These are phyloP conservation scores for Nicotiana benthamiana DNA, from an alignment of 257 asterid species.

Conservation along the genomic window DNA sequence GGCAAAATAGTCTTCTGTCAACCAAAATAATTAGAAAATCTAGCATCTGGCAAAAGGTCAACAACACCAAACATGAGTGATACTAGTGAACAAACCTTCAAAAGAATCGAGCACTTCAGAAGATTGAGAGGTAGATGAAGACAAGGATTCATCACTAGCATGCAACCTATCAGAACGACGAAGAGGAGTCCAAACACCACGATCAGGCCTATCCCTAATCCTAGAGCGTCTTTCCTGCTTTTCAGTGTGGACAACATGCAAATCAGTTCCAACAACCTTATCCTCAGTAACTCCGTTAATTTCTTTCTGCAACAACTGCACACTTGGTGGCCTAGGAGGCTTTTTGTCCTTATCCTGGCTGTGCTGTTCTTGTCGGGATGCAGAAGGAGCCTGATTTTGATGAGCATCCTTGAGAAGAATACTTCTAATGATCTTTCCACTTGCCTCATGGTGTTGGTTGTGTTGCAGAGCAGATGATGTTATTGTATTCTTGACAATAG, in stretches of 20 bases:
- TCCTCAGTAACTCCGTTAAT: conserved; percentile 45
- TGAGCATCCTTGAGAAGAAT: conserved; percentile 61
- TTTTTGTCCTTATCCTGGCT: conserved; percentile 55
- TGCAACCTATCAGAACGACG: conserved; percentile 67
- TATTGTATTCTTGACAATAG: conserved; percentile 35
- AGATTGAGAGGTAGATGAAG: conserved; percentile 55
- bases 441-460: conserved; percentile 67
- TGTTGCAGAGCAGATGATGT: conserved; percentile 30
- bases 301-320: conserved; percentile 49
- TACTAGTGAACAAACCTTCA: conserved; percentile 45
- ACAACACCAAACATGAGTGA: not conserved
- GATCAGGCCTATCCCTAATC: conserved; percentile 89
- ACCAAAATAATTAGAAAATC: not conserved
- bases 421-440: conserved; percentile 76
- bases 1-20: not conserved
- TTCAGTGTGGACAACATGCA: conserved; percentile 30
- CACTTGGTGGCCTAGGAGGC: conserved; percentile 69
- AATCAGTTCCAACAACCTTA: conserved; percentile 36
- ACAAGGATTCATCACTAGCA: conserved; percentile 57
- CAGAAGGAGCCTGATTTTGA: conserved; percentile 38
- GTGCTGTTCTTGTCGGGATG: conserved; percentile 41
- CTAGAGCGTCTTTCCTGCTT: conserved; percentile 57
- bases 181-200: conserved; percentile 90
- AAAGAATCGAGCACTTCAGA: conserved; percentile 41
- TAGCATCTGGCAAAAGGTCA: not conserved